Conservation (phyloP, 2,329 filamentous ascomycete genomes). For the Calonectria fujianensis region DNA sequence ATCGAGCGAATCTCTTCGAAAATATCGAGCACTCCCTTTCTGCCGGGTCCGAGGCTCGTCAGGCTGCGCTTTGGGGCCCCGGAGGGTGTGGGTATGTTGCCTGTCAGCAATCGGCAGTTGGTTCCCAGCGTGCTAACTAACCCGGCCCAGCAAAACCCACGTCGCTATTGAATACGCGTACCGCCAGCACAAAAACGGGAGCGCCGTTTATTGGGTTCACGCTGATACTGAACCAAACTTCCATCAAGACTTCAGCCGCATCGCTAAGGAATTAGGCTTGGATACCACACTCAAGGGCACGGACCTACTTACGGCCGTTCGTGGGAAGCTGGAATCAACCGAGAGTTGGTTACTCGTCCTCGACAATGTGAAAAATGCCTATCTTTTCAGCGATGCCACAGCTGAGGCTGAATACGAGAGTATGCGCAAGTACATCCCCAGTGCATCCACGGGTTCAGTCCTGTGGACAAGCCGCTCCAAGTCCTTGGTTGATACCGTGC, state of each 20-base stretch:
- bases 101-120: background rate
- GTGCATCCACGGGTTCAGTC: background rate
- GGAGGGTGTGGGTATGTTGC: slow-evolving; percentile 7
- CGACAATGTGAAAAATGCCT: slow-evolving; percentile 1
- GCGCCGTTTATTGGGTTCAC: slow-evolving; percentile 4
- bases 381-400: background rate
- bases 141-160: slow-evolving; percentile 5
- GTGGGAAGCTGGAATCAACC: background rate
- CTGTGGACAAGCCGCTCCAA: slow-evolving; percentile 13
- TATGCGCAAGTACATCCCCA: slow-evolving; percentile 1
- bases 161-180: slow-evolving; percentile 8
- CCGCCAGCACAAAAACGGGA: background rate
- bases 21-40: background rate
- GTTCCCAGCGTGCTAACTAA: background rate
- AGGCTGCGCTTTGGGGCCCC: slow-evolving; percentile 1
- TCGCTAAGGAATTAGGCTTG: slow-evolving; percentile 6
- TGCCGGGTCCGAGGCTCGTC: background rate
- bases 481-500: background rate
- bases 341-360: slow-evolving; percentile 6
- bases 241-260: background rate
- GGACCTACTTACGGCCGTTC: slow-evolving; percentile 6
- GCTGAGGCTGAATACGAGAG: background rate
- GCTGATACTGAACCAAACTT: slow-evolving; percentile 10
- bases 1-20: background rate
- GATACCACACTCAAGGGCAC: background rate